These are phyloP conservation scores for Nothophaeocryptopus gaeumannii DNA, from an alignment of 2,329 filamentous ascomycete genomes.

Conservation along the genomic window DNA sequence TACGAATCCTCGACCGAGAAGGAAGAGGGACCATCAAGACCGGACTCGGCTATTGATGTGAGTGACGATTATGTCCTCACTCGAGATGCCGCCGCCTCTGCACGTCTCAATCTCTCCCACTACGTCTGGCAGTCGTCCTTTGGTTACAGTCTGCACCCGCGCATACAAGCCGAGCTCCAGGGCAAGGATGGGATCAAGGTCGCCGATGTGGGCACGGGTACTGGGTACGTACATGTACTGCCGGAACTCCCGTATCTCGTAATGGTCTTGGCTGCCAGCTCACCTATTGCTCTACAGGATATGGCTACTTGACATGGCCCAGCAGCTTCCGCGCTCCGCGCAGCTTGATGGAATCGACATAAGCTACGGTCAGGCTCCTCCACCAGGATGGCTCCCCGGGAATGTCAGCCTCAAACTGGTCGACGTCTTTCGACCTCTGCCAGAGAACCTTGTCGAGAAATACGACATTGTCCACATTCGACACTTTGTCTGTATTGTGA, in stretches of 20 bases:
- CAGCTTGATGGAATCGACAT: constrained; percentile 29
- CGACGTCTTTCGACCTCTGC: constrained; percentile 21
- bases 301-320: constrained; percentile 23
- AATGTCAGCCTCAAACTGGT: constrained; percentile 20
- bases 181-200: constrained; percentile 17
- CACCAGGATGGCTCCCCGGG: constrained; percentile 15
- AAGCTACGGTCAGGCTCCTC: constrained; percentile 22
- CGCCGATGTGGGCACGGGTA: constrained; percentile 23
- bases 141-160: constrained; percentile 22
- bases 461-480: constrained; percentile 31
- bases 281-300: constrained; percentile 10
- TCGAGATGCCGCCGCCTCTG: constrained; percentile 22
- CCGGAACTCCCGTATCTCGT: neutral
- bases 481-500: constrained; percentile 25
- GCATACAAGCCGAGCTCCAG: constrained; percentile 16
- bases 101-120: constrained; percentile 22
- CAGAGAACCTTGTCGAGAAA: constrained; percentile 14
- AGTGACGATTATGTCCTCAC: constrained; percentile 24
- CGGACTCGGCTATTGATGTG: constrained; percentile 22
- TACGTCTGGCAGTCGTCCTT: constrained; percentile 26
- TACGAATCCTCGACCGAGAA: too few relatives aligned
- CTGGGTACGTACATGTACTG: constrained; percentile 11
- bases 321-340: constrained; percentile 16
- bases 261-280: neutral
- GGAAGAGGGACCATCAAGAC: constrained; percentile 2